Evolutionary conservation across 805 yeast species (phyloP).

Genomic region (Candida insectorum): DNA sequence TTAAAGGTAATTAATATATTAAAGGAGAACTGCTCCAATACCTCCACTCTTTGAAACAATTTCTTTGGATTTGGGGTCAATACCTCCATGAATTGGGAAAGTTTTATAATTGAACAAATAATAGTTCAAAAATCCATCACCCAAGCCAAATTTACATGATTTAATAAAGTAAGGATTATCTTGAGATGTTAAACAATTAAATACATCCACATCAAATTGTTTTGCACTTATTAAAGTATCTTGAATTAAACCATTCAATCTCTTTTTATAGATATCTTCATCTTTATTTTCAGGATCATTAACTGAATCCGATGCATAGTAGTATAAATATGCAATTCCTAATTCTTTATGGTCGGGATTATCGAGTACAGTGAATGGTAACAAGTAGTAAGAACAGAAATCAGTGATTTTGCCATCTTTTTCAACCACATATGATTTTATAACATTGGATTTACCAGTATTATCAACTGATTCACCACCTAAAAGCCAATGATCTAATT

Average conservation of each 20-base stretch:
- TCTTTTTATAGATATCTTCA: constrained; percentile 45
- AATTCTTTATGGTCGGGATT: constrained; percentile 61
- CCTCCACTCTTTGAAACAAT: constrained; percentile 63
- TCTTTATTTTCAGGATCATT: constrained; percentile 24
- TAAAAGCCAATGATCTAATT: constrained; percentile 78
- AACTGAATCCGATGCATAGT: constrained; percentile 77
- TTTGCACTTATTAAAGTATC: constrained; percentile 80
- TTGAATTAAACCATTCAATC: constrained; percentile 59
- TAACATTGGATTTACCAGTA: constrained; percentile 41
- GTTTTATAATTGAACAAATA: constrained; percentile 89
- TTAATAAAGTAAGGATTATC: constrained; percentile 84
- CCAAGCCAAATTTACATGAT: constrained; percentile 82
- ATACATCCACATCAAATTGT: constrained; percentile 72
- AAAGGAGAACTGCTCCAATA: constrained; percentile 83
- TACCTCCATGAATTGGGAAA: constrained; percentile 78
- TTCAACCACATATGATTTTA: constrained; percentile 77
- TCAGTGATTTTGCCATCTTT: constrained; percentile 71
- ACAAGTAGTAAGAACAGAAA: constrained; percentile 81
- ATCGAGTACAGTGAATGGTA: constrained; percentile 81
- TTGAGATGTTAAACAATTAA: constrained; percentile 88
- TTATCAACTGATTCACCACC: constrained; percentile 34
- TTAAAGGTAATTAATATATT: background rate
- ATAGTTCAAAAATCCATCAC: constrained; percentile 89
- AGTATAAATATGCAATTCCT: constrained; percentile 84
- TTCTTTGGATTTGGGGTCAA: constrained; percentile 51